Evolutionary conservation across 352 stramenopile species (phyloP).

Genomic region (Pythium dissimile): DNA sequence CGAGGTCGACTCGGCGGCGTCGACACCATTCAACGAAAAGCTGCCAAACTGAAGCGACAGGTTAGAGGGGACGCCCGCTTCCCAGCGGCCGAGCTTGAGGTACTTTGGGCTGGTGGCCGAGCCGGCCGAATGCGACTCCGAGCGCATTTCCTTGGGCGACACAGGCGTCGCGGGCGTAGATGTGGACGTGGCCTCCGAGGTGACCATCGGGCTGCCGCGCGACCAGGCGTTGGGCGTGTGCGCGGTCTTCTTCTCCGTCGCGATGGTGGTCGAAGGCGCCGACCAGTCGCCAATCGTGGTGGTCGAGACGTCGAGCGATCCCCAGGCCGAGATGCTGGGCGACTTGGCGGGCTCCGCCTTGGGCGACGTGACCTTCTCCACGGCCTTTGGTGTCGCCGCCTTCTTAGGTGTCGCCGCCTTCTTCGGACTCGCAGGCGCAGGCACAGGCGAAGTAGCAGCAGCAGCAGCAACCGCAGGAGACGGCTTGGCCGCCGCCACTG

Average conservation of each 20-base stretch:
- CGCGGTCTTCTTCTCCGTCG: conserved; percentile 43
- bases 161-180: conserved; percentile 42
- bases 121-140: conserved; percentile 29
- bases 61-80: conserved; percentile 59
- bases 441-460: not conserved
- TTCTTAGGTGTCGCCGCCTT: conserved; percentile 23
- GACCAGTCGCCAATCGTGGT: conserved; percentile 63
- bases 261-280: conserved; percentile 20
- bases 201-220: conserved; percentile 56
- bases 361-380: conserved; percentile 19
- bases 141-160: conserved; percentile 64
- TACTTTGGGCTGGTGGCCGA: conserved; percentile 62
- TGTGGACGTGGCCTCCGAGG: conserved; percentile 27
- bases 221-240: conserved; percentile 66
- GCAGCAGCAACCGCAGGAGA: not conserved
- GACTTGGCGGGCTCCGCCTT: conserved; percentile 26
- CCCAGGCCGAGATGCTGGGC: conserved; percentile 57
- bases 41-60: conserved; percentile 86
- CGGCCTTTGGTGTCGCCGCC: conserved; percentile 16
- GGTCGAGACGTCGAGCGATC: conserved; percentile 61
- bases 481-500: not conserved
- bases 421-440: conserved; percentile 9
- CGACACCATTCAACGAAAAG: conserved; percentile 77
- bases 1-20: conserved; percentile 51
- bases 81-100: conserved; percentile 85